A percentile compares a stretch with the other conserved stretches of the same genome.
These are phyloP conservation scores for Penicillium sp. DNA, from an alignment of 2,329 filamentous ascomycete genomes.

Conservation along the genomic window DNA sequence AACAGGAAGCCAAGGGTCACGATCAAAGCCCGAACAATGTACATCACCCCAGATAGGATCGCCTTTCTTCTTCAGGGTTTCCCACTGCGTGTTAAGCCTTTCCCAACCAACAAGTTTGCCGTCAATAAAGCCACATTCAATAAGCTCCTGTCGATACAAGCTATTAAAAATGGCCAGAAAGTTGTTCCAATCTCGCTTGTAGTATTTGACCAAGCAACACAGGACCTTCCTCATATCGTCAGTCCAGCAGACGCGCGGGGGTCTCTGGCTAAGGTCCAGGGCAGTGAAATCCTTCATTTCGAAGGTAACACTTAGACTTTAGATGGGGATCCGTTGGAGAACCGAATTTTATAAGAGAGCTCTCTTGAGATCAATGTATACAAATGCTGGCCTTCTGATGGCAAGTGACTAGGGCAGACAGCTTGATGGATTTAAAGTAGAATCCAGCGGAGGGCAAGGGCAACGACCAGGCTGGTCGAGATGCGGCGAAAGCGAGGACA, in stretches of 20 bases:
- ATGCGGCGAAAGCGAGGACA: neutral
- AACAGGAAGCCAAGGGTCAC: conserved; percentile 21
- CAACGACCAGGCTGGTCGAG: neutral
- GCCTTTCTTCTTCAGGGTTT: conserved; percentile 21
- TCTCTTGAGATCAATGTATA: too few species aligned
- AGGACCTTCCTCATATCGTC: neutral
- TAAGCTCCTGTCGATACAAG: conserved; percentile 29
- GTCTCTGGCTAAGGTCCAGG: neutral
- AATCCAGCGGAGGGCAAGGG: neutral
- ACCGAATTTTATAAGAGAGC: too few species aligned
- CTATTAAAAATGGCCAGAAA: conserved; percentile 34
- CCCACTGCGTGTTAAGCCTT: conserved; percentile 27
- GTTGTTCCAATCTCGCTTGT: neutral
- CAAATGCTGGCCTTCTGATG: neutral
- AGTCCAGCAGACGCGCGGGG: neutral
- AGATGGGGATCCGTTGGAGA: too few species aligned
- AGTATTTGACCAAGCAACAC: conserved; percentile 8
- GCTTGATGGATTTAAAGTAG: neutral
- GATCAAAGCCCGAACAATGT: conserved; percentile 27
- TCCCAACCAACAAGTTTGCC: neutral
- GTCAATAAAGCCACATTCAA: conserved; percentile 23
- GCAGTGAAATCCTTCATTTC: neutral
- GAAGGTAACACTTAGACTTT: too few species aligned
- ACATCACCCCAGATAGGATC: conserved; percentile 32
- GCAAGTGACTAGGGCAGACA: neutral